Base-by-base conservation (phyloP, 169 alveolate species). In the Plasmodium sp. region DNA sequence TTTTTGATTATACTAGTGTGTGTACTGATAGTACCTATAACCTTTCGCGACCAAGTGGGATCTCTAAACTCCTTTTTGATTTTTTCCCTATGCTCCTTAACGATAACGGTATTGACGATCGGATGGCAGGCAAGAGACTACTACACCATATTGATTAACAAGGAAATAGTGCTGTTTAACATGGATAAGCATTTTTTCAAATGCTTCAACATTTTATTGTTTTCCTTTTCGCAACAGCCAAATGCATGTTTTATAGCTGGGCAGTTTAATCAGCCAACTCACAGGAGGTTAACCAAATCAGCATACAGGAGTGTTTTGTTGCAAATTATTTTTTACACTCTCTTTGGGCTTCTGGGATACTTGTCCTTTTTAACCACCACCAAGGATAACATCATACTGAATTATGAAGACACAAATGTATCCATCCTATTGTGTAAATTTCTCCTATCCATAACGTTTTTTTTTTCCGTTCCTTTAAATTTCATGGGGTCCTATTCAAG, bases 191-290 rank as follows among this genome's bases (percentile, higher is more conserved):
- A 79, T 43, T 88, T 88, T 88, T 88, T 88, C 54, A 75, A 88
- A 79, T 88, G 94, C 45, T 88, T 88, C 39, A 88, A 88, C 41
- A 58, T 88, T 54, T 88, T 88, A 54, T 58, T 88, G 58, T 88
- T 88, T 58, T 88, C 94, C 4, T 88, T 88, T 80, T 77, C 94
- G 1, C 94, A 88, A 48, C 94, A 88, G 79, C 88, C 94, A 51
- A 88, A 88, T 88, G 94, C 94, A 34, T 88, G 94, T 41, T 88
- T 88, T 33, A 88, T 88, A 77, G 36, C 94, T 31, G 94, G 94
- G 6, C 94, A 88, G 41, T 88, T 88, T 62, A 88, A 88, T 88
- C 94, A 88, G 31, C 94, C 94, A 45, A 88, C 94, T 5, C 94
- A 79, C 18, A 88, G 72, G 71, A 88, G 94, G 79, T 36, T 88